These are phyloP conservation scores for Gaultheria prostrata DNA, from an alignment of 148 eudicot genomes.

Conservation along the genomic window DNA sequence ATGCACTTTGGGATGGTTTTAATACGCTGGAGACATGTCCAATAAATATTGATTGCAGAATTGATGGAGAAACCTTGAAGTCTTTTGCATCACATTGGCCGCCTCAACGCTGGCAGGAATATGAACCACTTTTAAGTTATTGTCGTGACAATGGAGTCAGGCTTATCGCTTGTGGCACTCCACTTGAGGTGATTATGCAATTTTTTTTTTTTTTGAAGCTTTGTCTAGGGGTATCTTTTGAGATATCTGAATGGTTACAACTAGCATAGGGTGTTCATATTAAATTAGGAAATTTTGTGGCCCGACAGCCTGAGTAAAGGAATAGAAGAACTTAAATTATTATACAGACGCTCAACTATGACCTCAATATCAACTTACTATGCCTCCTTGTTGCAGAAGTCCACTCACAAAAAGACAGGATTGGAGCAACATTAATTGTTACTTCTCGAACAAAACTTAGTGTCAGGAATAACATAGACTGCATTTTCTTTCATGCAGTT, in stretches of 20 bases:
- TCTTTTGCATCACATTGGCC: conserved; percentile 76
- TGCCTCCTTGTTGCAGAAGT: not conserved
- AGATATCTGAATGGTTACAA: not conserved
- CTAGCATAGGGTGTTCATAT: not conserved
- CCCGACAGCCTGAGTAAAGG: not conserved
- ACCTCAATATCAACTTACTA: not conserved
- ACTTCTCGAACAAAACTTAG: not conserved
- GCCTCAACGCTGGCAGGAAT: conserved; percentile 89
- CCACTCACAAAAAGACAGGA: not conserved
- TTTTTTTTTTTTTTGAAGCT: not conserved
- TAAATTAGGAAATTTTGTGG: not conserved
- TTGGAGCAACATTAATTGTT: not conserved
- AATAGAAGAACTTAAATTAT: not conserved
- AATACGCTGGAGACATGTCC: not conserved
- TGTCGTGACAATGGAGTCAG: conserved; percentile 77
- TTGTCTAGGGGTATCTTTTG: not conserved
- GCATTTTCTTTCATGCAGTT: not conserved
- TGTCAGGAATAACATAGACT: not conserved
- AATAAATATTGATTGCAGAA: conserved; percentile 47
- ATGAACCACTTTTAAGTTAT: conserved; percentile 73
- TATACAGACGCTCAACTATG: not conserved
- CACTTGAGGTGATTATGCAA: conserved; percentile 66
- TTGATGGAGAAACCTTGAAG: conserved; percentile 68
- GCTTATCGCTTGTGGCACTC: conserved; percentile 87
- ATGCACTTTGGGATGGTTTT: not conserved